Evolutionary conservation across 768 basidiomycete species (phyloP).

Genomic region (Mycena crocata): DNA sequence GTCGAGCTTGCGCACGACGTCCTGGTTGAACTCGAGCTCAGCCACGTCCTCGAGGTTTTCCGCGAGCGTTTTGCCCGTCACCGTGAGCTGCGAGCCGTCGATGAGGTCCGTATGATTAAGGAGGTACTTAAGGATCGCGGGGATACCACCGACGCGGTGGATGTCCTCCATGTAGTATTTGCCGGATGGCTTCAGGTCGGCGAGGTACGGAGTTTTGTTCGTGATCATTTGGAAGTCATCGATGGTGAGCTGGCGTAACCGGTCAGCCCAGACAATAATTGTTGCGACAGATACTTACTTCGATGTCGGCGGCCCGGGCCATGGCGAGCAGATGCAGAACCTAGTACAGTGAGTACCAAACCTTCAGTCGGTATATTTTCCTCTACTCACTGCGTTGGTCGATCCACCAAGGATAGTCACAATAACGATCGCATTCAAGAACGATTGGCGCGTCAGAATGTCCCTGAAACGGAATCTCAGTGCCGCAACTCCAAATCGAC

Average conservation of each 20-base stretch:
- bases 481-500: too few relatives aligned
- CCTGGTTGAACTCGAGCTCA: constrained; percentile 81
- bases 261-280: background rate
- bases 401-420: constrained; percentile 87
- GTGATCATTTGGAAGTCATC: constrained; percentile 90
- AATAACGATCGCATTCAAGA: constrained; percentile 87
- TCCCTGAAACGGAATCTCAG: too few relatives aligned
- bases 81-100: constrained; percentile 86
- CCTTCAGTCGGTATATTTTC: background rate
- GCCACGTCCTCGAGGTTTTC: constrained; percentile 86
- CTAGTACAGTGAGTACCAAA: constrained; percentile 46
- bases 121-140: constrained; percentile 86
- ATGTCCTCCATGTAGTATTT: constrained; percentile 93
- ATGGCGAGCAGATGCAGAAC: constrained; percentile 88
- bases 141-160: constrained; percentile 87
- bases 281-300: constrained; percentile 21
- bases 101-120: constrained; percentile 82
- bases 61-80: constrained; percentile 91
- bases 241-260: constrained; percentile 66
- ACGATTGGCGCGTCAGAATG: constrained; percentile 75
- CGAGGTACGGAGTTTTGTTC: constrained; percentile 84
- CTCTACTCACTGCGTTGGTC: constrained; percentile 78
- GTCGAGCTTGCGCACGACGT: constrained; percentile 76
- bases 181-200: constrained; percentile 89
- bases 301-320: constrained; percentile 81